phyloP scores from a whole-genome alignment of 495 filamentous ascomycete species.

The Penicillium parvum region DNA sequence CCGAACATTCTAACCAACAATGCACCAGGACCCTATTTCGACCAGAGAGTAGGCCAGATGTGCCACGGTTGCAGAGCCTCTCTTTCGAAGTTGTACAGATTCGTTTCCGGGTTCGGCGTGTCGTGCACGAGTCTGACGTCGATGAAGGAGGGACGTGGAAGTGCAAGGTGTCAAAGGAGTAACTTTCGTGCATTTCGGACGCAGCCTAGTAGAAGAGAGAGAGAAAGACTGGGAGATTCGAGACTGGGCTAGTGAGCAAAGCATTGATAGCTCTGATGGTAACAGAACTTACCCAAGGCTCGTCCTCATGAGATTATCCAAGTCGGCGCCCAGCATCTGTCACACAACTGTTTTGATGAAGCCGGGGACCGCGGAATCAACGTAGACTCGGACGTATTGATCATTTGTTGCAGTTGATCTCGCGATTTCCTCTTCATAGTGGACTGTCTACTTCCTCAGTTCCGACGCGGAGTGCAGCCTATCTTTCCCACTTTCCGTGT shows the following conservation, averaged over 20 bases:
- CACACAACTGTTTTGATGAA: conserved; percentile 13
- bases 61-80: conserved; percentile 45
- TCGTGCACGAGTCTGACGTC: conserved; percentile 14
- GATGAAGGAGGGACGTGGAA: conserved; percentile 41
- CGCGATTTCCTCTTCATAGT: conserved; percentile 40
- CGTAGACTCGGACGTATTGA: conserved; percentile 27
- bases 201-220: conserved; percentile 29
- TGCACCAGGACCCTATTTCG: conserved; percentile 44
- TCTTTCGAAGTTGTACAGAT: conserved; percentile 18
- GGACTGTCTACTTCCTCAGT: conserved; percentile 42
- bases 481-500: conserved; percentile 42
- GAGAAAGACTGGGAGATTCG: conserved; percentile 22
- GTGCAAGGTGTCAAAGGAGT: conserved; percentile 42
- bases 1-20: conserved; percentile 45
- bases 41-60: conserved; percentile 44
- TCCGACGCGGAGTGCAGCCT: conserved; percentile 52
- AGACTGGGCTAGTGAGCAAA: conserved; percentile 9
- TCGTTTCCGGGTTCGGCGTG: conserved; percentile 10
- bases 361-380: conserved; percentile 23
- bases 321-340: conserved; percentile 20
- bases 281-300: conserved; percentile 19
- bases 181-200: conserved; percentile 35
- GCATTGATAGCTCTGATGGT: neutral
- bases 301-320: conserved; percentile 25
- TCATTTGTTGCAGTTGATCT: conserved; percentile 23